phyloP scores from a whole-genome alignment of 2,329 filamentous ascomycete species.

The Botrytis medusae region DNA sequence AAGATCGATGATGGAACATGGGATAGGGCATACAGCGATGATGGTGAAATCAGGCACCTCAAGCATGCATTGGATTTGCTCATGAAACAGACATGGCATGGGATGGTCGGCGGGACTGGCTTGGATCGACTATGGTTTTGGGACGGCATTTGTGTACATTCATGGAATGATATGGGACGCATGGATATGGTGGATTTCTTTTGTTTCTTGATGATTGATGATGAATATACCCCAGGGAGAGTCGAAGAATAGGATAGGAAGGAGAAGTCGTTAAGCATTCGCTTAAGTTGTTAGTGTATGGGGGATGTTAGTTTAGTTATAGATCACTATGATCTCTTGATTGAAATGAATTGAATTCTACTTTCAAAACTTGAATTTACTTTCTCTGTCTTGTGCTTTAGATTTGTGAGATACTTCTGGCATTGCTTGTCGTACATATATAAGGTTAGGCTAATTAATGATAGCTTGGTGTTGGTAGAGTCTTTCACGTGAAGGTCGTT shows the following conservation, averaged over 20 bases:
- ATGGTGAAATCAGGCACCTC: neutral
- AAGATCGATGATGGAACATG: constrained; percentile 2
- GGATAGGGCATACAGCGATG: neutral
- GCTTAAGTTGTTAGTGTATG: neutral
- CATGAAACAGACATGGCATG: neutral
- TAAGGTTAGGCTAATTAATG: neutral
- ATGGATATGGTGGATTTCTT: neutral
- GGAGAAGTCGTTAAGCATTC: neutral
- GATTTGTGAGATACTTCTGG: neutral
- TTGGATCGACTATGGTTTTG: neutral
- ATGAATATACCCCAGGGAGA: constrained; percentile 10
- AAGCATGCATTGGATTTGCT: neutral
- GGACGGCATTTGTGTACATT: neutral
- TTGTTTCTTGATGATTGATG: constrained; percentile 3
- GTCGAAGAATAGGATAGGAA: neutral
- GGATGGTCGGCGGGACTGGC: neutral
- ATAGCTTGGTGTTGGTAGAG: neutral
- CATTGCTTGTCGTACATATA: neutral
- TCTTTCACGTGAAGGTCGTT: neutral
- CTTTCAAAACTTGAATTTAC: neutral
- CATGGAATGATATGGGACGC: neutral
- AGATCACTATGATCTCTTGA: neutral
- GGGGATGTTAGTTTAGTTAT: neutral
- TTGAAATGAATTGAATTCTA: neutral
- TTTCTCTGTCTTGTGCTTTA: neutral